Conservation (phyloP, 2,329 filamentous ascomycete species). For the Colletotrichum musicola region DNA sequence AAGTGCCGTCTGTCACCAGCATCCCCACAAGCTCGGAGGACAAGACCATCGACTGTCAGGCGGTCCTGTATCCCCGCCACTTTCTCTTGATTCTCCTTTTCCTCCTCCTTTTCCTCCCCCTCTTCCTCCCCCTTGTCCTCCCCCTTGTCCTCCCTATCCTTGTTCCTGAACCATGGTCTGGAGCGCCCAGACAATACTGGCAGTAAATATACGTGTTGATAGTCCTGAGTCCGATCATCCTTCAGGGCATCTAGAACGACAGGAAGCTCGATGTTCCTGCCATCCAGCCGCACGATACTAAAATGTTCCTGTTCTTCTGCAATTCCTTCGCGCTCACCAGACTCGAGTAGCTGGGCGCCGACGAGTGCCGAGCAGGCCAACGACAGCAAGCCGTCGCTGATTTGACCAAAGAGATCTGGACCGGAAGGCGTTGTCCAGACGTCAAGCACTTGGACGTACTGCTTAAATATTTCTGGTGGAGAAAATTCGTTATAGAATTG, state of each 20-base stretch:
- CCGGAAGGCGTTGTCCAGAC: background rate
- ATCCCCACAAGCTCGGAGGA: background rate
- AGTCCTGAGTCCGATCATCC: background rate
- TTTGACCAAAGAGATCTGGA: background rate
- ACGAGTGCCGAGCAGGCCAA: background rate
- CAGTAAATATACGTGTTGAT: background rate
- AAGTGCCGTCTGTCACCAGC: background rate
- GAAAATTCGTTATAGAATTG: background rate
- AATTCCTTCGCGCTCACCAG: too few species aligned
- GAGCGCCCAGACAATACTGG: background rate
- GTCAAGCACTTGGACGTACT: background rate
- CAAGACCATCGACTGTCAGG: background rate
- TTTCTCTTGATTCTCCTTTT: background rate
- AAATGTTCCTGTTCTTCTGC: too few species aligned
- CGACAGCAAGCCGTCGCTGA: background rate
- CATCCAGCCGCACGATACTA: background rate
- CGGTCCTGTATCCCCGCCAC: background rate
- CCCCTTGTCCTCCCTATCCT: background rate
- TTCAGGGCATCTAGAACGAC: background rate
- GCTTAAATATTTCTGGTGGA: background rate
- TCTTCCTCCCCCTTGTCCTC: background rate
- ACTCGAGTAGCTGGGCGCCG: background rate
- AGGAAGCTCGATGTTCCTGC: background rate
- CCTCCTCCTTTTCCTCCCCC: background rate
- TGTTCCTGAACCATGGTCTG: background rate